Base-by-base conservation (phyloP, 108 stramenopile genomes). In the Cyclotella baltica region DNA sequence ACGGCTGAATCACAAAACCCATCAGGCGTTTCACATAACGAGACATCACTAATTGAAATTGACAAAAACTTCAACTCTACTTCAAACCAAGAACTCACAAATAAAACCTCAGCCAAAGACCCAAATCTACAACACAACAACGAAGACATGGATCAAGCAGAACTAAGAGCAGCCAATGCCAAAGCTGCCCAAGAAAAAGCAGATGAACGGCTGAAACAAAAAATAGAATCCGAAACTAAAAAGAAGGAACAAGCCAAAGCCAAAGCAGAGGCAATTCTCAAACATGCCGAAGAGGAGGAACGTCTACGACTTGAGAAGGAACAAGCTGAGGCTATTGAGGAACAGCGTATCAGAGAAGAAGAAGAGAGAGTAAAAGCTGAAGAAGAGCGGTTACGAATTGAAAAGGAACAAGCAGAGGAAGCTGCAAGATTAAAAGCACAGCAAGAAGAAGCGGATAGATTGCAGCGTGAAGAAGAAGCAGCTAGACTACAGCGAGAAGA, bases 151-250 rank as follows among this genome's bases (percentile, higher is more conserved):
- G 59, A 30, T 8, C 31, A 30, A 19, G 59, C 59, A 4, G 59
- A 30, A 33, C 59, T 34, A 34, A 30, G 59, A 31, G 33, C 30
- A 34, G 59, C 59, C 1, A 33, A 30, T 33, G 59, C 59, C 30
- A 61, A 34, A 61, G 59, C 59, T 4, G 59, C 59, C 16, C 59
- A 61, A 61, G 59, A 30, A 34, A 61, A 61, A 34, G 33, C 33
- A 10, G 59, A 61, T 33, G 59, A 31, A 34, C 59, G 30, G 10
- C 15, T 16, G 19, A 31, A 33, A 61, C 59, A 33, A 61, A 61
- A 34, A 61, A 0, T 13, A 1, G 59, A 61, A 4, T 10, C 33
- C n/a, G 59, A 30, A 9, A 61, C 1, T 31, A 61, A 61, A 33
- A 61, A 61, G 59, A 61, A 33, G n/a, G 31, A 61, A 22, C 31